phyloP scores from a whole-genome alignment of 345 rosid species.

The Gossypium sturtianum region DNA sequence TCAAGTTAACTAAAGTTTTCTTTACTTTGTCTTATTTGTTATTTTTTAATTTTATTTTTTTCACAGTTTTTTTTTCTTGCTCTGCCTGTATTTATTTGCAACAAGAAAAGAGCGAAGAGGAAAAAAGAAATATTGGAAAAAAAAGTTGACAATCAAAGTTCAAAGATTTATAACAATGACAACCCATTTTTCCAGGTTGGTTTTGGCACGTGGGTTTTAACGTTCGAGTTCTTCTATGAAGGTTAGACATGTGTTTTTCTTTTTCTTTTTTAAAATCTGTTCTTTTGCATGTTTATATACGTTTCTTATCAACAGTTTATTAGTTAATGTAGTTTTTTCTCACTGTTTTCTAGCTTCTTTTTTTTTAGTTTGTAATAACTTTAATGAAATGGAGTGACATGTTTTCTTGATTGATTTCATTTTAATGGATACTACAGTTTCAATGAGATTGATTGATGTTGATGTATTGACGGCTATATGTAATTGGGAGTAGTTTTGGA shows the following conservation, averaged over 20 bases:
- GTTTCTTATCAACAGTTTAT: background rate
- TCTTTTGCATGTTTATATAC: constrained; percentile 13
- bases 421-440: constrained; percentile 15
- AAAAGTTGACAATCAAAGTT: constrained; percentile 34
- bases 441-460: constrained; percentile 3
- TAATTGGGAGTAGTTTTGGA: constrained; percentile 6
- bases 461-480: background rate
- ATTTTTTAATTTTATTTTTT: constrained; percentile 4
- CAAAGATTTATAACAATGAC: constrained; percentile 21
- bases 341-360: background rate
- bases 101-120: background rate
- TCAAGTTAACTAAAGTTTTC: constrained; percentile 25
- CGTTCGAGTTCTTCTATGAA: constrained; percentile 38
- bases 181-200: constrained; percentile 25
- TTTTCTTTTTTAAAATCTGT: background rate
- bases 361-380: background rate
- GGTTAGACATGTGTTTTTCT: constrained; percentile 23
- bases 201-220: constrained; percentile 40
- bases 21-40: constrained; percentile 9
- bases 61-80: constrained; percentile 6
- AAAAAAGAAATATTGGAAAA: background rate
- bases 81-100: constrained; percentile 15
- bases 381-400: constrained; percentile 2
- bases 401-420: constrained; percentile 1
- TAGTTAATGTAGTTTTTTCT: constrained; percentile 11